Conservation (phyloP, 1,139 yeast species). For the Debaryomycetaceae sp. region DNA sequence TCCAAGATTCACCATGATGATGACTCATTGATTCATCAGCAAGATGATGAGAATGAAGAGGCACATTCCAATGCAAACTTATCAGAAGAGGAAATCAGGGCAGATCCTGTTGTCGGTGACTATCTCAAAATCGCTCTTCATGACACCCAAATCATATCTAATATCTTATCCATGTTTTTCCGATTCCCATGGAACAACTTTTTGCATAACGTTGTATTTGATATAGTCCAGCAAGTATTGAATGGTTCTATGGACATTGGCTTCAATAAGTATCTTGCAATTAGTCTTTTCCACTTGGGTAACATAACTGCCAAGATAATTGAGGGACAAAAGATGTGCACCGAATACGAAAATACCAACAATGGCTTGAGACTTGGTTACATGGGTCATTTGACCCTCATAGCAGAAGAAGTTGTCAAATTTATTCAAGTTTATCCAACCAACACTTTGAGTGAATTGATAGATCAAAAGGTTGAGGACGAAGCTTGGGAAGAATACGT, state of each 20-base stretch:
- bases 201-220: slow-evolving; percentile 95
- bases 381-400: slow-evolving; percentile 95
- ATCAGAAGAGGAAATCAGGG: slow-evolving; percentile 59
- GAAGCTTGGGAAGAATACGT: slow-evolving; percentile 83
- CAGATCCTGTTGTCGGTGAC: slow-evolving; percentile 85
- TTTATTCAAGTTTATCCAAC: slow-evolving; percentile 76
- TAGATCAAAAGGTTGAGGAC: slow-evolving; percentile 57
- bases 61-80: slow-evolving; percentile 54
- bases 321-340: slow-evolving; percentile 77
- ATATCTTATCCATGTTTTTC: slow-evolving; percentile 80
- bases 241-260: slow-evolving; percentile 93
- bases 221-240: slow-evolving; percentile 91
- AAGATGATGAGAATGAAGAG: slow-evolving; percentile 31
- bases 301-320: slow-evolving; percentile 75
- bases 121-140: slow-evolving; percentile 78
- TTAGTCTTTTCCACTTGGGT: slow-evolving; percentile 79
- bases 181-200: slow-evolving; percentile 97
- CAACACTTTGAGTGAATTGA: slow-evolving; percentile 54
- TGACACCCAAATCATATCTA: slow-evolving; percentile 76
- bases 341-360: slow-evolving; percentile 56
- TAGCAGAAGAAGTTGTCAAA: slow-evolving; percentile 96
- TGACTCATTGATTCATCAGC: slow-evolving; percentile 22
- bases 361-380: slow-evolving; percentile 82
- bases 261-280: slow-evolving; percentile 83
- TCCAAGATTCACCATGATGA: slow-evolving; percentile 23